phyloP scores from a whole-genome alignment of 2,329 filamentous ascomycete species.

The Lecanicillium sp. region DNA sequence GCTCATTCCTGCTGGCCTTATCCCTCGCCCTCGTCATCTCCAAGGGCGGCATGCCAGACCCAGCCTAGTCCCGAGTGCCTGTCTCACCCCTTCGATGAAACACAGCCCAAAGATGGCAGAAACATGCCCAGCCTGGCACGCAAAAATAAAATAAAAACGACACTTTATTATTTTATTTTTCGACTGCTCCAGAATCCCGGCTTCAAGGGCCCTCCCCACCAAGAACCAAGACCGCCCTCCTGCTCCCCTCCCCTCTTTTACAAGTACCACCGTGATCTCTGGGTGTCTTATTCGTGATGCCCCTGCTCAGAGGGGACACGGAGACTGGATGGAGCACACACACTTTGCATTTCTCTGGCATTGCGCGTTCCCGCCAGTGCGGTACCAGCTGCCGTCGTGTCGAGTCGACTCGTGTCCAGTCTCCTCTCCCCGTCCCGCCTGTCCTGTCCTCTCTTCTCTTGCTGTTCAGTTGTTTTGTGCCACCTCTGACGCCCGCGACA shows the following conservation, averaged over 20 bases:
- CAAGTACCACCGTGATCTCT: not conserved
- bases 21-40: not conserved
- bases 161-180: not conserved
- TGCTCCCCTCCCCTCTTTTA: not conserved
- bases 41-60: slow-evolving; percentile 11
- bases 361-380: slow-evolving; percentile 6
- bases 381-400: not conserved
- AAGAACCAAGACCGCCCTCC: slow-evolving; percentile 4
- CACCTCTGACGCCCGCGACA: too few relatives aligned
- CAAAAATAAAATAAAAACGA: not conserved
- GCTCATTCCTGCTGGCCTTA: slow-evolving; percentile 2
- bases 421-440: too few relatives aligned
- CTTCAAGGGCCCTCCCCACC: slow-evolving; percentile 2
- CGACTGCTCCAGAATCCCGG: slow-evolving; percentile 7
- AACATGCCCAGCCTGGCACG: slow-evolving; percentile 19
- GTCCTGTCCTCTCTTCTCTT: too few relatives aligned
- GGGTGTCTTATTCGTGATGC: slow-evolving; percentile 8
- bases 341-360: not conserved
- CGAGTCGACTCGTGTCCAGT: too few relatives aligned
- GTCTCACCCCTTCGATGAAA: slow-evolving; percentile 29
- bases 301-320: too few relatives aligned
- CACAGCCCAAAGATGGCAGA: slow-evolving; percentile 25
- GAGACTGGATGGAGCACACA: not conserved
- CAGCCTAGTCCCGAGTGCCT: slow-evolving; percentile 18
- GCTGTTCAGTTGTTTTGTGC: too few relatives aligned